Conservation (phyloP, 495 filamentous ascomycete species). For the Cladorrhinum samala region DNA sequence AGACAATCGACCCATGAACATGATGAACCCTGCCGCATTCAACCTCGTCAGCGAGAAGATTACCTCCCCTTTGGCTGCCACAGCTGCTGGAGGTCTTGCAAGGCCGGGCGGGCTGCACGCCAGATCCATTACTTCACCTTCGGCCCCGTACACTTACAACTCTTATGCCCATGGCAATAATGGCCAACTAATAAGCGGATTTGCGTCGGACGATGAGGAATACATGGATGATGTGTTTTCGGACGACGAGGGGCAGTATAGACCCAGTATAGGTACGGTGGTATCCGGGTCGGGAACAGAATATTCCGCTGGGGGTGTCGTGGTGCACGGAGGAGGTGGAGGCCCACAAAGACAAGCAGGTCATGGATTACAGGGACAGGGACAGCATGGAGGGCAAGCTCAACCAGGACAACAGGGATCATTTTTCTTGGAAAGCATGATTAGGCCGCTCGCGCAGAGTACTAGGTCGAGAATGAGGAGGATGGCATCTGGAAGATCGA, state of each 20-base stretch:
- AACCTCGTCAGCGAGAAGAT: slow-evolving; percentile 23
- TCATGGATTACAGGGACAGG: too few relatives aligned
- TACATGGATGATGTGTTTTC: slow-evolving; percentile 48
- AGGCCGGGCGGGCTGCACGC: slow-evolving; percentile 54
- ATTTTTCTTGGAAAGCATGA: slow-evolving; percentile 64
- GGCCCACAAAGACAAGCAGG: too few relatives aligned
- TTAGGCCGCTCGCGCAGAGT: slow-evolving; percentile 47
- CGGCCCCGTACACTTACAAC: slow-evolving; percentile 50
- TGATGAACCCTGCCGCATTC: slow-evolving; percentile 61
- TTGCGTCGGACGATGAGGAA: slow-evolving; percentile 47
- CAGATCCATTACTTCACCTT: slow-evolving; percentile 70
- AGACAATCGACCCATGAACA: slow-evolving; percentile 54
- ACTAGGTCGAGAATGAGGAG: slow-evolving; percentile 58
- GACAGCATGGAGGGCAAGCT: too few relatives aligned
- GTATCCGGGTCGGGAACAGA: not conserved
- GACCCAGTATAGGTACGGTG: not conserved
- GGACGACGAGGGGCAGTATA: slow-evolving; percentile 39
- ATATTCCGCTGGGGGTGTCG: too few relatives aligned
- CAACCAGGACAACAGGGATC: slow-evolving; percentile 29
- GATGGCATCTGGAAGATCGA: slow-evolving; percentile 55
- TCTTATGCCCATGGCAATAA: not conserved
- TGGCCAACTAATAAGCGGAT: slow-evolving; percentile 31
- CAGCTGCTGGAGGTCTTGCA: not conserved
- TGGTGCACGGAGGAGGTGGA: too few relatives aligned
- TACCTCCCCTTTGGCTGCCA: not conserved